Conservation (phyloP, 805 yeast genomes). For the Wickerhamiella shivajii region DNA sequence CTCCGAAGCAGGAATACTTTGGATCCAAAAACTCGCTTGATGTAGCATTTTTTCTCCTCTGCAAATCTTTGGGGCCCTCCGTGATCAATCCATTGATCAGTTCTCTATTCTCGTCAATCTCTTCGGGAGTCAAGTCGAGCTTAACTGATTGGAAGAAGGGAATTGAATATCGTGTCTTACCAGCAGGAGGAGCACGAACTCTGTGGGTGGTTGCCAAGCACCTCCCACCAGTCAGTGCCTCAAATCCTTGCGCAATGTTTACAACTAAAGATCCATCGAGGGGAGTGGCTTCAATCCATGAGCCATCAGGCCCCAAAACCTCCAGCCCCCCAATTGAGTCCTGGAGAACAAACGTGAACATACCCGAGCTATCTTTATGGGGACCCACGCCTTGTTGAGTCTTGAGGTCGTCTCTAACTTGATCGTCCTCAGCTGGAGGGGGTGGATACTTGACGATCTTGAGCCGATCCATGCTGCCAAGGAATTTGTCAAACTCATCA, state of each 20-base stretch:
- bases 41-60: constrained; percentile 20
- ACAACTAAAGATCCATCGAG: constrained; percentile 37
- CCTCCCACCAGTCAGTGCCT: constrained; percentile 42
- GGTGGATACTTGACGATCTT: constrained; percentile 48
- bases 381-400: constrained; percentile 43
- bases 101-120: constrained; percentile 18
- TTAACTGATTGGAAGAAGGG: constrained; percentile 22
- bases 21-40: constrained; percentile 23
- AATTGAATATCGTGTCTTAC: constrained; percentile 7
- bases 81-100: constrained; percentile 20
- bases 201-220: constrained; percentile 47
- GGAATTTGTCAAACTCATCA: constrained; percentile 33
- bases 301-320: constrained; percentile 39
- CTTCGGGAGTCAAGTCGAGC: constrained; percentile 21
- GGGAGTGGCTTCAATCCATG: constrained; percentile 43
- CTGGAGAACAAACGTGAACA: constrained; percentile 45
- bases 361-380: constrained; percentile 46
- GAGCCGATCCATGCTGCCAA: constrained; percentile 39
- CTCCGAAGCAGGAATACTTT: constrained; percentile 25
- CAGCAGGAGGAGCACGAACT: constrained; percentile 21
- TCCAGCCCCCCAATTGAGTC: constrained; percentile 40
- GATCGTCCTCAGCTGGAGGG: constrained; percentile 6
- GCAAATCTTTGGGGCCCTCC: constrained; percentile 17
- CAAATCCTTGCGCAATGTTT: constrained; percentile 47
- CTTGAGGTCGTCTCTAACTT: neutral